A percentile compares a stretch with the other conserved stretches of the same genome.
These are phyloP conservation scores for Fomitopsis betulina DNA, from an alignment of 1,284 basidiomycete species.

Conservation along the genomic window DNA sequence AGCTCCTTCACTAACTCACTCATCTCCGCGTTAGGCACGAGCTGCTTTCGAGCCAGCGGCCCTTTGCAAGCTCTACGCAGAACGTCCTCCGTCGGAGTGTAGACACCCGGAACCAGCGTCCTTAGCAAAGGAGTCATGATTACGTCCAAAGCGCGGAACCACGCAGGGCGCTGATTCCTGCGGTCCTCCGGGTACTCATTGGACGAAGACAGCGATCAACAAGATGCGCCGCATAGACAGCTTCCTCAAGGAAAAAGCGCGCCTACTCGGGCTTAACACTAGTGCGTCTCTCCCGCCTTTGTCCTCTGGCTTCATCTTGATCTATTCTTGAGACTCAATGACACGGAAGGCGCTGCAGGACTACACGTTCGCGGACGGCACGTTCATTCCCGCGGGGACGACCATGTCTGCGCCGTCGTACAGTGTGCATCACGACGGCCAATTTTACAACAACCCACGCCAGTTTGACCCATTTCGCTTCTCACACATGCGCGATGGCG, in stretches of 20 bases:
- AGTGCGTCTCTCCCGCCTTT: constrained; percentile 11
- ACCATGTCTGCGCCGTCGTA: constrained; percentile 35
- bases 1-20: constrained; percentile 18
- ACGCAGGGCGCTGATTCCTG: constrained; percentile 22
- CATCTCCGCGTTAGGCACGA: constrained; percentile 23
- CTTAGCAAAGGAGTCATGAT: constrained; percentile 11
- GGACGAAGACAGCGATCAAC: constrained; percentile 25
- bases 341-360: constrained; percentile 26
- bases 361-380: constrained; percentile 38
- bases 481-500: constrained; percentile 29
- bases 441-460: constrained; percentile 32
- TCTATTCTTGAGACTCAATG: constrained; percentile 5
- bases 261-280: constrained; percentile 27
- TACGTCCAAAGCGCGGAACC: constrained; percentile 13
- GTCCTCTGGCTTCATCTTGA: background rate
- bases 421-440: constrained; percentile 34
- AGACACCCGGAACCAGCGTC: constrained; percentile 12
- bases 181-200: constrained; percentile 25
- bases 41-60: constrained; percentile 22
- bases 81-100: constrained; percentile 22
- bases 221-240: constrained; percentile 45
- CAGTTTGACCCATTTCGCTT: constrained; percentile 41
- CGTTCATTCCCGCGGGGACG: constrained; percentile 36
- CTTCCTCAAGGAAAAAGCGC: constrained; percentile 44
- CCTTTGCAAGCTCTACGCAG: constrained; percentile 27